Evolutionary conservation across 1,284 basidiomycete genomes (phyloP).

Genomic region (Ustilago cynodontis): DNA sequence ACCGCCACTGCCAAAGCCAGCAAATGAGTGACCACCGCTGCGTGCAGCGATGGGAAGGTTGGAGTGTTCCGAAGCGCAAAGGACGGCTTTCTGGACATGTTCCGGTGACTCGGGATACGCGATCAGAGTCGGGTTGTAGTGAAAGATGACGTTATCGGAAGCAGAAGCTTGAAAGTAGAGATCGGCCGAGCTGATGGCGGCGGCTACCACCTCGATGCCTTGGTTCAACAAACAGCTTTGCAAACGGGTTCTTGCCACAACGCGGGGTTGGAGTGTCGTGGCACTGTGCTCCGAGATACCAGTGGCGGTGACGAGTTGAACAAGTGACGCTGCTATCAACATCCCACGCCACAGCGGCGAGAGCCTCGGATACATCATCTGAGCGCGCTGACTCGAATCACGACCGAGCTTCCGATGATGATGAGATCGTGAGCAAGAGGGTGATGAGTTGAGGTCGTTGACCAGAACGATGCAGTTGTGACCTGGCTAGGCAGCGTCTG

Average conservation of each 20-base stretch:
- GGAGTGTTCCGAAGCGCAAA: slow-evolving; percentile 24
- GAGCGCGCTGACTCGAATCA: not conserved
- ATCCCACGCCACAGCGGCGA: not conserved
- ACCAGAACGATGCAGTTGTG: too few relatives aligned
- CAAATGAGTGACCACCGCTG: slow-evolving; percentile 70
- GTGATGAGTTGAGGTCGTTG: too few relatives aligned
- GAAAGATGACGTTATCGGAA: slow-evolving; percentile 69
- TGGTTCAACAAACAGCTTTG: slow-evolving; percentile 22
- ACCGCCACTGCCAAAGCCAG: slow-evolving; percentile 62
- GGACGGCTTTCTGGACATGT: slow-evolving; percentile 61
- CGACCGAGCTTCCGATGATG: not conserved
- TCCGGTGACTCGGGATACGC: slow-evolving; percentile 53
- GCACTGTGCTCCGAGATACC: not conserved
- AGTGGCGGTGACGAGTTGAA: not conserved
- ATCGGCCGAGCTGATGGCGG: slow-evolving; percentile 33
- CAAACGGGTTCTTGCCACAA: slow-evolving; percentile 6
- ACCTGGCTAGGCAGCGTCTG: too few relatives aligned
- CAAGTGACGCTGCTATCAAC: not conserved
- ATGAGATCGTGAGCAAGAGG: not conserved
- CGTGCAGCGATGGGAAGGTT: slow-evolving; percentile 63
- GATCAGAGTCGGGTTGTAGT: slow-evolving; percentile 67
- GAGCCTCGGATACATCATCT: not conserved
- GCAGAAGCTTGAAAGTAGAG: slow-evolving; percentile 44
- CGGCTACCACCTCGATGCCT: slow-evolving; percentile 34
- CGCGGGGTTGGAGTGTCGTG: slow-evolving; percentile 6